Evolutionary conservation across 1,139 yeast genomes (phyloP), one percentile per base, ranked within the genome.

Genomic region (Hyphopichia fennica): DNA sequence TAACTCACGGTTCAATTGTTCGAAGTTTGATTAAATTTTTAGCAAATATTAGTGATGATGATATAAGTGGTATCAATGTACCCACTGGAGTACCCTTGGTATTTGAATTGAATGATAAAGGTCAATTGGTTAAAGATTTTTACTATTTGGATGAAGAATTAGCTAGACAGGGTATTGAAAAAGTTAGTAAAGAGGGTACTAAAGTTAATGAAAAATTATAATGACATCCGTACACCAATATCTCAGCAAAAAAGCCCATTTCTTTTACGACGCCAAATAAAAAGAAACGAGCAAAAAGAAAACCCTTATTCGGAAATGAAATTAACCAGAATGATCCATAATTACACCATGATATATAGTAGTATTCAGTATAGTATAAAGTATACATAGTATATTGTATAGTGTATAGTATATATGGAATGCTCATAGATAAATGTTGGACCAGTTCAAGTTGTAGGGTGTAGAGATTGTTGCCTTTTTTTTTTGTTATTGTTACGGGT

Each of bases 81-180:
- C 93, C 95, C 2, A 86, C 87, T 37, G 93, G 90, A 0, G 81
- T 86, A 10, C 95, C 95, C 4, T 65, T 86, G 44, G 79, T 82
- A 31, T 67, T 81, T 46, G 84, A 81, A 47, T 54, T 81, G 31
- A 56, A 77, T 48, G 73, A 73, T 34, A 56, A 68, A 13, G 69
- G 81, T 29, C 60, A 65, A 31, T 69, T 78, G 37, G 56, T 68
- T 1, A 65, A 65, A 27, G 72, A 74, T 37, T 78, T 77, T 54
- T 75, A 70, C 47, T 86, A 85, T 54, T 63, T 86, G 46, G 93
- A 86, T 55, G 82, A 86, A n/a, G 86, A 82, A 50, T 72, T 72
- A 46, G 93, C 93, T 0, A 69, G 71, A 45, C 62, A 70, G 48
- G 86, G 85, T 43, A 87, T 87, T 5, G 84, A 72, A 43, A 79